phyloP scores from a whole-genome alignment of 73 alveolate species.

The Blepharisma japonicum region DNA sequence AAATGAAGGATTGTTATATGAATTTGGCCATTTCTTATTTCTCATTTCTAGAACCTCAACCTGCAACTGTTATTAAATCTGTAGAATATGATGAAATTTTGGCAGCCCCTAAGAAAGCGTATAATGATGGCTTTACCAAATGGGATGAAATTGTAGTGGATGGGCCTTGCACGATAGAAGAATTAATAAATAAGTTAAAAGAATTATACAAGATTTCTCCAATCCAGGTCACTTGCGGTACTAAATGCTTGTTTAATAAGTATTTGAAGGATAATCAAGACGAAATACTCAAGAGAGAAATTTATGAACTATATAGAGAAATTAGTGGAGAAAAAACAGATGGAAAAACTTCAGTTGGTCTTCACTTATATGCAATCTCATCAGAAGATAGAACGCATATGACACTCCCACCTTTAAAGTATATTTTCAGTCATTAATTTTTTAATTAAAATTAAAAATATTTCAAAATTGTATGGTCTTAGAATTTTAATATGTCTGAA shows the following conservation, averaged over 20 bases:
- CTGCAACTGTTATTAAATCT: constrained; percentile 74
- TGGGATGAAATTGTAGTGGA: constrained; percentile 84
- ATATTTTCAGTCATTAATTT: no score
- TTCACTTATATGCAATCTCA: no score
- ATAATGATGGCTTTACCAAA: constrained; percentile 86
- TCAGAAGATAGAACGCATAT: no score
- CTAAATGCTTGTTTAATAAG: constrained; percentile 59
- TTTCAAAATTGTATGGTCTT: no score
- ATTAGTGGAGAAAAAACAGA: no score
- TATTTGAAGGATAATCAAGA: constrained; percentile 9
- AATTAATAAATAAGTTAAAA: constrained; percentile 66
- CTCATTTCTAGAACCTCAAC: constrained; percentile 78
- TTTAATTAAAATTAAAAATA: no score
- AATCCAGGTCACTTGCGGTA: constrained; percentile 61
- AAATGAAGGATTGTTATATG: no score
- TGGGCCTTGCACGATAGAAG: constrained; percentile 74
- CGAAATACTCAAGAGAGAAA: no score
- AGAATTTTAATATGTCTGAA: no score
- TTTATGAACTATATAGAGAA: no score
- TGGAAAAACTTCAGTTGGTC: no score
- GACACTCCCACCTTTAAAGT: no score
- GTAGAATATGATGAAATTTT: constrained; percentile 71
- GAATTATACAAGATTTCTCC: constrained; percentile 56
- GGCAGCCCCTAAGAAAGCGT: constrained; percentile 79
- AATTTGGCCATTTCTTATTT: constrained; percentile 18